Percentiles rank a stretch among this genome's conserved stretches.
These are phyloP conservation scores for Osmanthus fragrans DNA, from an alignment of 257 asterid species.

Conservation along the genomic window DNA sequence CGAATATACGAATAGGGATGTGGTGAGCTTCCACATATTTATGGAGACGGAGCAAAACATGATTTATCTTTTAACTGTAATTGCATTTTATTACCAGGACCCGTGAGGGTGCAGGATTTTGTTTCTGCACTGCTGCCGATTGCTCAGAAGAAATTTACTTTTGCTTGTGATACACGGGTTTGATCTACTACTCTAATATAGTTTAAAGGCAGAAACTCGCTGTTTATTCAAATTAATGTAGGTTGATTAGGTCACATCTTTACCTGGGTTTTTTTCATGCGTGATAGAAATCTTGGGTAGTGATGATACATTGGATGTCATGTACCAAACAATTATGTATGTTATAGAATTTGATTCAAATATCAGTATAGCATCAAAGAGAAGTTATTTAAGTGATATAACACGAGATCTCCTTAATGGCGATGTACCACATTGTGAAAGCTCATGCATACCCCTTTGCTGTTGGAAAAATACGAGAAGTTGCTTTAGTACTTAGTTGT, in stretches of 20 bases:
- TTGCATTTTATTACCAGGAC: neutral
- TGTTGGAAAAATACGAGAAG: neutral
- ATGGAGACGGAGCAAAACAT: neutral
- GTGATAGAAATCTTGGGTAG: neutral
- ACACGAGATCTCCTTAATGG: neutral
- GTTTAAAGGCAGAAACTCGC: neutral
- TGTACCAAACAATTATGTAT: neutral
- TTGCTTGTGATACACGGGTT: neutral
- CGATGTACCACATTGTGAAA: neutral
- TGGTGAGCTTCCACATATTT: neutral
- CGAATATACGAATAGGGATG: constrained; percentile 66
- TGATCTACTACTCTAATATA: neutral
- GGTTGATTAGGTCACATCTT: neutral
- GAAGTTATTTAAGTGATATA: neutral
- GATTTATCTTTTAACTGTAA: neutral
- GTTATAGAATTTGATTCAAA: neutral
- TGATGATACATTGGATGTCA: neutral
- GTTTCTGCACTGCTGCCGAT: neutral
- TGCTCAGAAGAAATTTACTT: neutral
- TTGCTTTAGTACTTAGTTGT: neutral
- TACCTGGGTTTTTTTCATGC: neutral
- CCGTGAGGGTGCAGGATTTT: neutral
- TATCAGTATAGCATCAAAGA: neutral
- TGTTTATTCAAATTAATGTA: neutral
- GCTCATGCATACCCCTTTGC: neutral